Evolutionary conservation across 495 filamentous ascomycete genomes (phyloP), one percentile per base, ranked within the genome.

Genomic region (Beverwykella pulmonaria): DNA sequence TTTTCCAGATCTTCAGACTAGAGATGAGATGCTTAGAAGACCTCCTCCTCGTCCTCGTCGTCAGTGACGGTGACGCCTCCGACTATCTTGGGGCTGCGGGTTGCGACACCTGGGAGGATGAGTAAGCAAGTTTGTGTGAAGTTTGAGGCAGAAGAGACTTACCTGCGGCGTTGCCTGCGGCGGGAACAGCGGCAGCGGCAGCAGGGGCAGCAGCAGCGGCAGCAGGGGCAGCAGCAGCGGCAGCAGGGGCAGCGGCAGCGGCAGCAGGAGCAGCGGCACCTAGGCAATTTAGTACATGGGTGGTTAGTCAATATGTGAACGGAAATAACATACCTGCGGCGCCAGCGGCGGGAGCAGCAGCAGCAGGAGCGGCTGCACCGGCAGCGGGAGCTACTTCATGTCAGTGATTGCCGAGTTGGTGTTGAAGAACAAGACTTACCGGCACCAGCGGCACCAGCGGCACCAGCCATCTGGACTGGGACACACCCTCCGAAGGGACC

Each of bases 401-500:
- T 53, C 29, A 66, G 63, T 41, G n/a, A n/a, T n/a, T n/a, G n/a
- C n/a, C n/a, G n/a, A n/a, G n/a, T n/a, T n/a, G n/a, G n/a, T n/a
- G n/a, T n/a, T n/a, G n/a, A n/a, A n/a, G n/a, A n/a, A n/a, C n/a
- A n/a, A 60, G 19, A 22, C 39, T 6, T 55, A 67, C 55, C 57
- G 17, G 63, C 63, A 48, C 22, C 57, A 5, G 52, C 57, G 17
- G 63, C 63, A 48, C 22, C 57, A 5, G 52, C 47, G 14, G 61
- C 61, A 56, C 41, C 41, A 7, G 60, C 76, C 77, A 81, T 78
- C 72, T 85, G 82, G 26, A 85, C 79, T 2, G 82, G 81, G 15
- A 84, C 77, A 39, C 82, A 81, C 23, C 82, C 82, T 14, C 82
- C 82, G 54, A 85, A 85, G 3, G 80, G 82, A 0, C 82, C 82